These are phyloP conservation scores for Lagenidium giganteum DNA, from an alignment of 352 stramenopile species.

Conservation along the genomic window DNA sequence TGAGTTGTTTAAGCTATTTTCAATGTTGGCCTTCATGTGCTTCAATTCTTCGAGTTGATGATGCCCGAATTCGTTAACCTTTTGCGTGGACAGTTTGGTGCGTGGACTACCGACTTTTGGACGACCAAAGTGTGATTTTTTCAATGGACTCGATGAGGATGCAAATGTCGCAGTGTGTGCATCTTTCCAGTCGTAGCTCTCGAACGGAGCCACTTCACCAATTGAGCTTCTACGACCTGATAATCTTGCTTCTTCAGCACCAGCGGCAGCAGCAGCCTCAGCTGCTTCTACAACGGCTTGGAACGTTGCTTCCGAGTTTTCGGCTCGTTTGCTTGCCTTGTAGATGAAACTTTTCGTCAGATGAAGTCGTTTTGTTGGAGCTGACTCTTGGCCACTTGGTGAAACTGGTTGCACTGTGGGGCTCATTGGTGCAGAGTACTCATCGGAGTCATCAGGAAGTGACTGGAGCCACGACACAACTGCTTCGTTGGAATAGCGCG, in stretches of 20 bases:
- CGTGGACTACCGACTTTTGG: too few relatives aligned
- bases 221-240: too few relatives aligned
- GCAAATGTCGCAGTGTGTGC: too few relatives aligned
- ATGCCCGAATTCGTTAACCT: too few relatives aligned
- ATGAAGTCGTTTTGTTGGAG: constrained; percentile 44
- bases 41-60: constrained; percentile 59
- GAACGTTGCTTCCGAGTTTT: constrained; percentile 51
- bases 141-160: too few relatives aligned
- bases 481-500: constrained; percentile 46
- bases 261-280: constrained; percentile 25
- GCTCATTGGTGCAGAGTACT: constrained; percentile 9
- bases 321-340: constrained; percentile 47
- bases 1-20: constrained; percentile 45
- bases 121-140: constrained; percentile 28
- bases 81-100: constrained; percentile 23
- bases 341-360: constrained; percentile 50
- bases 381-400: too few relatives aligned
- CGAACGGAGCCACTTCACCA: constrained; percentile 29
- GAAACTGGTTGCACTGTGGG: constrained; percentile 2
- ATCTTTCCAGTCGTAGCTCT: constrained; percentile 46
- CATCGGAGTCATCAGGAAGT: constrained; percentile 23
- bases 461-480: constrained; percentile 31
- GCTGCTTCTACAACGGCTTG: constrained; percentile 50
- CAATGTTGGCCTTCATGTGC: constrained; percentile 52
- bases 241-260: constrained; percentile 24